A percentile compares a stretch with the other conserved stretches of the same genome.
Conservation (phyloP, 441 rosid species). For the Populus trichocarpa region DNA sequence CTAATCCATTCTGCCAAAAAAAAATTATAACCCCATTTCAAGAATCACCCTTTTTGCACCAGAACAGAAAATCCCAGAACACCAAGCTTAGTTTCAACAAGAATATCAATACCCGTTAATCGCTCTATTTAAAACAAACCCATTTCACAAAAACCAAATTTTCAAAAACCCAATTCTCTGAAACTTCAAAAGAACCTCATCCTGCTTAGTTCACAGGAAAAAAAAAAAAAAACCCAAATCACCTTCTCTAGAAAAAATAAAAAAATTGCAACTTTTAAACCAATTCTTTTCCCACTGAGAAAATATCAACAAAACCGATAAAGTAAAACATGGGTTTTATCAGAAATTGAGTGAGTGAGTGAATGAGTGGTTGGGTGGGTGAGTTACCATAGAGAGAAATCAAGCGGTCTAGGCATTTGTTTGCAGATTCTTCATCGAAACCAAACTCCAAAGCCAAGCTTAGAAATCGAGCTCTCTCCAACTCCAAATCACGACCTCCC, state of each 20-base stretch:
- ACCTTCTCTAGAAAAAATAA: too few relatives aligned
- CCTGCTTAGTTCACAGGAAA: background rate
- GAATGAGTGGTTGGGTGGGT: background rate
- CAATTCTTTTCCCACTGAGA: background rate
- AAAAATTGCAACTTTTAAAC: background rate
- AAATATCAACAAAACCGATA: background rate
- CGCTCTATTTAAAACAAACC: background rate
- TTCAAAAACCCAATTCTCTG: background rate
- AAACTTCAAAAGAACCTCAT: background rate
- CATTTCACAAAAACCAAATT: background rate
- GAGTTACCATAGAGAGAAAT: conserved; percentile 77
- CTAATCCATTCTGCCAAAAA: background rate
- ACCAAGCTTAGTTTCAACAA: background rate
- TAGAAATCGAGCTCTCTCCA: conserved; percentile 71
- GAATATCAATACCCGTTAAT: background rate
- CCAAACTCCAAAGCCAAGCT: conserved; percentile 77
- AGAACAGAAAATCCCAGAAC: background rate
- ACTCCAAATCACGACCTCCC: conserved; percentile 43
- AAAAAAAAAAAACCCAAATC: background rate
- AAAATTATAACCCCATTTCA: background rate
- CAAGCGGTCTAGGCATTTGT: conserved; percentile 65
- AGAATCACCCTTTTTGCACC: background rate
- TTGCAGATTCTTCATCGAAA: conserved; percentile 62
- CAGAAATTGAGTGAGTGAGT: background rate
- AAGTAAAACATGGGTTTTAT: background rate